Base-by-base conservation (phyloP, 495 filamentous ascomycete genomes). In the Hypoxylon lienhwacheense region DNA sequence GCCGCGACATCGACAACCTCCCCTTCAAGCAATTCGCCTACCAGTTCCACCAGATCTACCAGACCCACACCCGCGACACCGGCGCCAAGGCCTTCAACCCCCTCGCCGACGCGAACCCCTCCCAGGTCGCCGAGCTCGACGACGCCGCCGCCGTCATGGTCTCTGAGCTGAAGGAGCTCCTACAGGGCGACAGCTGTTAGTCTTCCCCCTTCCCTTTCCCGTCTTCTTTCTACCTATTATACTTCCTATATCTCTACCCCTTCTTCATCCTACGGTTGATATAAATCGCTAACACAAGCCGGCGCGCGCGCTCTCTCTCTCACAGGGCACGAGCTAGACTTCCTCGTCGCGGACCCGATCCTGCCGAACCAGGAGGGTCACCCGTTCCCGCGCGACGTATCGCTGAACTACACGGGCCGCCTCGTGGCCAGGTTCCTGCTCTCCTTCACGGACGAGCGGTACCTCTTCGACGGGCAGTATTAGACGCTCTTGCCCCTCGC, bases 31-130 rank as follows among this genome's bases (percentile, higher is more conserved):
- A 77, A 68, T 76, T 77, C 47, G 75, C 70, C 7, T 74, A 74
- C 40, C 73, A 77, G 52, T 81, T 81, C 49, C 78, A 81, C 59
- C 73, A 78, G 50, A 71, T 79, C 34, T 81, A 80, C 48, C 72
- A 75, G 66, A 75, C 76, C 11, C 73, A 76, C 37, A 67, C 62
- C 39, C 61, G 72, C 24, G 76, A 79, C 36, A 67, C 66, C 0
- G 66, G 63, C 14, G 53, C 64, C 7, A 68, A 69, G 61, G 66
- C 71, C 20, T 78, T 77, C 51, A 78, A 78, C 43, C 75, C 75
- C 12, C 61, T 78, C 2, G 31, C 68, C 7, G 74, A 78, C 28
- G 64, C 66, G 5, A 55, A 40, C 4, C 47, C 64, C 28, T 43
- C 70, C 5, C 67, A 64, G 41, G 44, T 53, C 24, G 66, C 51